Evolutionary conservation across 2,329 filamentous ascomycete genomes (phyloP).

Genomic region (Beauveria sp.): DNA sequence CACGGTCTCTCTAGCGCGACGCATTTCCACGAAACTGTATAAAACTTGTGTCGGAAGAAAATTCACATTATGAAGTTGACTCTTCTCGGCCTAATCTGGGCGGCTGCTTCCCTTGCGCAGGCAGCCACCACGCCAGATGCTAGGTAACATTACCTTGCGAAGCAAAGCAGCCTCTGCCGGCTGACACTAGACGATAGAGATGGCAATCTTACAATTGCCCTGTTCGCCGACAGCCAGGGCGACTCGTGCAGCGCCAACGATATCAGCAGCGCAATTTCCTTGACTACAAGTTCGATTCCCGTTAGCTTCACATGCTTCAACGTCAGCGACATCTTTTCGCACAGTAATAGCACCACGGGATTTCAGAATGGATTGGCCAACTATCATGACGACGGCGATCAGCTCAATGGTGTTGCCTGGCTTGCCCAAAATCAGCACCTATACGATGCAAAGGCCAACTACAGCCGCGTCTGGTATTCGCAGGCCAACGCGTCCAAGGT

Average conservation of each 20-base stretch:
- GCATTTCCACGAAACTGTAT: too few species aligned
- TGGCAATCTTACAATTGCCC: slow-evolving; percentile 14
- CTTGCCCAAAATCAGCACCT: slow-evolving; percentile 11
- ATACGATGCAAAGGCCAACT: slow-evolving; percentile 15
- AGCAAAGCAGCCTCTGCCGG: background rate
- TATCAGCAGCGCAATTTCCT: slow-evolving; percentile 10
- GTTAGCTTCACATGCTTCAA: slow-evolving; percentile 17
- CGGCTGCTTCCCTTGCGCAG: background rate
- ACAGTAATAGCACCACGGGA: slow-evolving; percentile 12
- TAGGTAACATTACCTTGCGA: background rate
- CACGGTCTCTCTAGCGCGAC: too few species aligned
- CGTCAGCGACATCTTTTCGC: slow-evolving; percentile 16
- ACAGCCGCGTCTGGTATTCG: slow-evolving; percentile 13
- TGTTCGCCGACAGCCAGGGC: slow-evolving; percentile 11
- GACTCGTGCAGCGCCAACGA: slow-evolving; percentile 14
- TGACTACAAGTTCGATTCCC: slow-evolving; percentile 13
- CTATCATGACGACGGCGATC: background rate
- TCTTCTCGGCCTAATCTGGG: background rate
- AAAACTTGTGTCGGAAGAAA: background rate
- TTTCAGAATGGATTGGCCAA: slow-evolving; percentile 9
- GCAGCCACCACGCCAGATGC: background rate
- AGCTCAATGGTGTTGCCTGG: slow-evolving; percentile 14
- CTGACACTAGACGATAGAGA: background rate
- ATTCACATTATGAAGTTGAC: background rate
- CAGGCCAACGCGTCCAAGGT: background rate